Evolutionary conservation across 495 filamentous ascomycete species (phyloP), one percentile per base, ranked within the genome.

Genomic region (Neurospora sp.): DNA sequence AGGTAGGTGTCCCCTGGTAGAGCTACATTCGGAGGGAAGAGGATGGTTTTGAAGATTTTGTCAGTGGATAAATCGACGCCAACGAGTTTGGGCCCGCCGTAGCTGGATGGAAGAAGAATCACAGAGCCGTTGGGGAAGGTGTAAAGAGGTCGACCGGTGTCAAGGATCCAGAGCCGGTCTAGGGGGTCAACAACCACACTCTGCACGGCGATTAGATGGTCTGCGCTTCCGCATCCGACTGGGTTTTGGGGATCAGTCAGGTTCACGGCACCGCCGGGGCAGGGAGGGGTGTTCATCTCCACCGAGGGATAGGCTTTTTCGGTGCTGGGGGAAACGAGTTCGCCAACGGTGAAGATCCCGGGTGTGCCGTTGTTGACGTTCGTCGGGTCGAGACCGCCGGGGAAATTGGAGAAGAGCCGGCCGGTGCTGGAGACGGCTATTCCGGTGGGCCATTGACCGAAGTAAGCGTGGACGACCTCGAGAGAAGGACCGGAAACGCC

Each of bases 141-240:
- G 23, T 59, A 59, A 9, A 14, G 0, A 5, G 48, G 48, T 5
- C 48, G 12, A 7, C 48, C 48, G 5, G 48, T 27, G 5, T 27
- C 48, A 0, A 59, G 5, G 16, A 59, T 59, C 48, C 48, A 59
- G 7, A 59, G 3, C 11, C 48, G 48, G 6, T 59, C 48, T 1
- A 7, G 0, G 14, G 48, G 0, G 7, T 59, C 48, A 0, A 59
- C 3, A 2, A 27, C 11, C 0, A 59, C 11, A 5, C 23, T 14
- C 2, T 6, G 20, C 23, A 16, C 48, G 11, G 48, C 0, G 3
- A 59, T 14, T 4, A 59, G 10, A 27, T 14, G 4, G 4, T 59
- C 20, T 20, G 48, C 10, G 6, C 48, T 59, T 2, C 48, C 48
- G 20, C 48, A 59, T 2, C 48, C 48, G 11, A 59, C 20, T 12